Evolutionary conservation across 306 rosid species (phyloP).

Genomic region (Inga oerstediana): DNA sequence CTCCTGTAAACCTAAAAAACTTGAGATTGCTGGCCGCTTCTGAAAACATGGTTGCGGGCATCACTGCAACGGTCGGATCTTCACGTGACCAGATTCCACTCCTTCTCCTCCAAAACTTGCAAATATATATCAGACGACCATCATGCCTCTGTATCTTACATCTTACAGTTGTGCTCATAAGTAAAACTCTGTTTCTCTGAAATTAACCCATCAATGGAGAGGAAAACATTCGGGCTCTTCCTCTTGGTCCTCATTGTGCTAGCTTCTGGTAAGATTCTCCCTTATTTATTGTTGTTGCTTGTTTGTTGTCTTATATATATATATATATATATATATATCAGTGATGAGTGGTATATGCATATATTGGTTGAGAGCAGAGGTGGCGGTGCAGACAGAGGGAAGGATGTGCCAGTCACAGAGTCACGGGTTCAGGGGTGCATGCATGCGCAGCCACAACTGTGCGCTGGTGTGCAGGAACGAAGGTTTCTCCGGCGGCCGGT

Average conservation of each 20-base stretch:
- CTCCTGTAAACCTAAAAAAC: background rate
- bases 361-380: background rate
- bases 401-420: constrained; percentile 40
- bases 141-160: background rate
- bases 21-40: background rate
- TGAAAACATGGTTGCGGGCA: background rate
- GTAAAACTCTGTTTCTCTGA: background rate
- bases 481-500: constrained; percentile 41
- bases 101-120: background rate
- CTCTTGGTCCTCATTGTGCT: constrained; percentile 38
- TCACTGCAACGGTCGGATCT: background rate
- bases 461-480: constrained; percentile 40
- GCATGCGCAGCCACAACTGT: constrained; percentile 32
- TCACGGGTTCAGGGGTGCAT: constrained; percentile 37
- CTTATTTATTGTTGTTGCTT: background rate
- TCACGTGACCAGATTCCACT: background rate
- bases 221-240: constrained; percentile 33
- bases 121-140: background rate
- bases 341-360: background rate
- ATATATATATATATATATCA: too few relatives aligned
- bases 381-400: constrained; percentile 34
- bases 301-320: background rate
- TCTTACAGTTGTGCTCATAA: background rate
- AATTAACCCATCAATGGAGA: constrained; percentile 21
- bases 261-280: constrained; percentile 37